Percentiles rank a stretch among this genome's conserved stretches.
phyloP scores from a whole-genome alignment of 768 basidiomycete genomes.

The Phaffia australis region DNA sequence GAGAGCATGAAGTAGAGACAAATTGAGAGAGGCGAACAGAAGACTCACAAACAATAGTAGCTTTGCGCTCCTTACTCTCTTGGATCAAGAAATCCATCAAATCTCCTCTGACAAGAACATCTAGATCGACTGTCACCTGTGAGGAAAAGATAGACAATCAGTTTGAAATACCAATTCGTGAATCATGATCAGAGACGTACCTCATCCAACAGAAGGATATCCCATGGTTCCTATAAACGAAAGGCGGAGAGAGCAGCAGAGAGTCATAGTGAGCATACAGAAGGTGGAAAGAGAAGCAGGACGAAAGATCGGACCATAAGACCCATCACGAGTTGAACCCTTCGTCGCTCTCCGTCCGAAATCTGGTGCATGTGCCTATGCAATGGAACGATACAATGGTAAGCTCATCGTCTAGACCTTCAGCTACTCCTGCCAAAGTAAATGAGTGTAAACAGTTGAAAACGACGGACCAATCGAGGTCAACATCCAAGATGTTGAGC shows the following conservation, averaged over 20 bases:
- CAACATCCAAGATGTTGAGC: constrained; percentile 85
- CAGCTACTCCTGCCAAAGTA: neutral
- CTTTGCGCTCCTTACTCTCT: constrained; percentile 66
- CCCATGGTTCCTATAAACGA: constrained; percentile 52
- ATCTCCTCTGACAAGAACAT: constrained; percentile 85
- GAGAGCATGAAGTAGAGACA: constrained; percentile 2
- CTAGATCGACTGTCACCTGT: constrained; percentile 91
- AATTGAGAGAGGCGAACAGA: constrained; percentile 13
- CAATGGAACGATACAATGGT: neutral
- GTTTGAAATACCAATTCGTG: neutral
- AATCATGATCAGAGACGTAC: constrained; percentile 40
- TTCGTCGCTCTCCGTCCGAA: constrained; percentile 86
- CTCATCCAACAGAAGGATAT: constrained; percentile 86
- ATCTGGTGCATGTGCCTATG: constrained; percentile 81
- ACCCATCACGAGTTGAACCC: constrained; percentile 90
- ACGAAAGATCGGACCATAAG: constrained; percentile 51
- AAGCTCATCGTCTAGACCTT: neutral
- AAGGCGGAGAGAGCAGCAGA: neutral
- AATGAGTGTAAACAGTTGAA: neutral
- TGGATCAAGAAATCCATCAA: constrained; percentile 75
- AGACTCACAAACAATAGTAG: constrained; percentile 68
- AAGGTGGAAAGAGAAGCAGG: neutral
- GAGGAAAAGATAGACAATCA: neutral
- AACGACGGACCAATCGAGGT: constrained; percentile 56
- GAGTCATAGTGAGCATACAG: neutral